A percentile compares a stretch with the other conserved stretches of the same genome.
These are phyloP conservation scores for Cercospora sesami DNA, from an alignment of 2,329 filamentous ascomycete species.

Conservation along the genomic window DNA sequence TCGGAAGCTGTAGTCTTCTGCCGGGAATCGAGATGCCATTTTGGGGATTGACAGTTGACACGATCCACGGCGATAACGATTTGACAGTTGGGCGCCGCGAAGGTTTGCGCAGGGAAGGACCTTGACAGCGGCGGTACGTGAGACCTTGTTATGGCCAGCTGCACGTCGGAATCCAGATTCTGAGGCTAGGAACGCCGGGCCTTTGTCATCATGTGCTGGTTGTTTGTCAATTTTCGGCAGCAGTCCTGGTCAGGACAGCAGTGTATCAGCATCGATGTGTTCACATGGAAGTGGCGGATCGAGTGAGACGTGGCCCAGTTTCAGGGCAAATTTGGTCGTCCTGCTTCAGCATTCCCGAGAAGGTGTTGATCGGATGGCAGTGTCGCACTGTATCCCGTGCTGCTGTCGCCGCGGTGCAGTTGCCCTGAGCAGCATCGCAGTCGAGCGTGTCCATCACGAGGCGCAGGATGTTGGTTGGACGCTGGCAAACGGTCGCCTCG, in stretches of 20 bases:
- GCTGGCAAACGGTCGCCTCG: background rate
- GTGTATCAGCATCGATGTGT: background rate
- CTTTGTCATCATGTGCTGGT: background rate
- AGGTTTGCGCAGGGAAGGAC: slow-evolving; percentile 3
- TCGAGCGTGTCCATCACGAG: background rate
- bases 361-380: background rate
- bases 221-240: background rate
- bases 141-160: background rate
- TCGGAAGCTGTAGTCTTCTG: background rate
- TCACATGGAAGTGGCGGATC: background rate
- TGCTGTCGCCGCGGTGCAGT: background rate
- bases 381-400: background rate
- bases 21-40: background rate
- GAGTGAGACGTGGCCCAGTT: background rate
- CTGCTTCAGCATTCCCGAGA: background rate
- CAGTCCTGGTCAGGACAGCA: background rate
- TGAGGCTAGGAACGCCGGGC: background rate
- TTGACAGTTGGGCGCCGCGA: background rate
- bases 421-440: background rate
- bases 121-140: background rate
- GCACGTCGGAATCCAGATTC: background rate
- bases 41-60: background rate
- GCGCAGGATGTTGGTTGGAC: background rate
- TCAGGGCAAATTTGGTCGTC: background rate
- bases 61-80: background rate